Evolutionary conservation across 2,329 filamentous ascomycete species (phyloP).

Genomic region (Aspergillus tanneri): DNA sequence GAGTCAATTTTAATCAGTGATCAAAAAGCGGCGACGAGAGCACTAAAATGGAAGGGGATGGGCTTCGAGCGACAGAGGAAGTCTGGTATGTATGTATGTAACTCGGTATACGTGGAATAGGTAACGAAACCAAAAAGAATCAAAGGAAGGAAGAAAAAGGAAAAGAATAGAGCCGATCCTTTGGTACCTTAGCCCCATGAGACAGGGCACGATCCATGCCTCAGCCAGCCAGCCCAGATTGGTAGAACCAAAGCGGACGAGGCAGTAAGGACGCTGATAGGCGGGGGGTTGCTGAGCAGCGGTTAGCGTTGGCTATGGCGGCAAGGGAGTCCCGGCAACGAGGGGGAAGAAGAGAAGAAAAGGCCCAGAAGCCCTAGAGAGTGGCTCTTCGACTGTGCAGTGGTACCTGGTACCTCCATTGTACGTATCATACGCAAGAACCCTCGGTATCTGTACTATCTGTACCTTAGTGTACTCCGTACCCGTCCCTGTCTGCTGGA

Average conservation of each 20-base stretch:
- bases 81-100: no score
- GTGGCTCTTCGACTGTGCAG: constrained; percentile 7
- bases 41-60: background rate
- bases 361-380: constrained; percentile 16
- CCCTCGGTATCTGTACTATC: no score
- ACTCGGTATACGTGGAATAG: no score
- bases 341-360: no score
- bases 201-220: constrained; percentile 27
- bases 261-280: constrained; percentile 30
- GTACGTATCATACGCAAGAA: no score
- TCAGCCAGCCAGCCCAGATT: constrained; percentile 22
- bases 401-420: constrained; percentile 10
- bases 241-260: constrained; percentile 15
- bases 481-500: no score
- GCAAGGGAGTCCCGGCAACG: constrained; percentile 43
- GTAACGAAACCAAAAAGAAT: constrained; percentile 5
- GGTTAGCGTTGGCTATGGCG: constrained; percentile 32
- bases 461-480: no score
- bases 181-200: constrained; percentile 17
- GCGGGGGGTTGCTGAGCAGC: constrained; percentile 34
- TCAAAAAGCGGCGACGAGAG: background rate
- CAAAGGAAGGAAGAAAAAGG: constrained; percentile 8
- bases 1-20: no score
- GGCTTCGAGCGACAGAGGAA: no score
- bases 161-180: constrained; percentile 11